Base-by-base conservation (phyloP, 2,329 filamentous ascomycete species). In the Diplodia sapinea region DNA sequence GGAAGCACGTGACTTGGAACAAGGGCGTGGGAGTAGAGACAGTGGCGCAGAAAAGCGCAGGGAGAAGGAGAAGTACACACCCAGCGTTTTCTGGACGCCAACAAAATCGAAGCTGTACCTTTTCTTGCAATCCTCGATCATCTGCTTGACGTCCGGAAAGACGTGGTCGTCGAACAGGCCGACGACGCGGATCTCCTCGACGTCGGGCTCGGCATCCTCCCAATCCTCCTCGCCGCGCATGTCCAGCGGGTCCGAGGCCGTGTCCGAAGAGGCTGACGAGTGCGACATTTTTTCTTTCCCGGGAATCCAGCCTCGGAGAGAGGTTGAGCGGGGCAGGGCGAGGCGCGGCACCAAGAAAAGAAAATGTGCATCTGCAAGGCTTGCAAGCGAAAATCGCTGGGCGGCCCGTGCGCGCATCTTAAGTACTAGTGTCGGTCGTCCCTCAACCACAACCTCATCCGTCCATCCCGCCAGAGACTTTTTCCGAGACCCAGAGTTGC, bases 181-280 rank as follows among this genome's bases (percentile, higher is more conserved):
- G 65, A 79, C 72, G 51, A 81, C 70, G 26, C 72, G 75, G 26
- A 79, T 66, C 15, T 72, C 72, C 66, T 81, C 79, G 15, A 75
- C 76, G 20, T 78, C 76, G 49, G 73, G 73, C 68, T 82, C 79
- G 15, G 78, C 74, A 71, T 83, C 81, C 70, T 82, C 79, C 81
- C 81, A 83, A 50, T 79, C 80, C 57, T 79, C 77, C 33, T 75
- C 77, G 52, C 79, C 77, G 20, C 75, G 74, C 50, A 55, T 52
- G 52, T 69, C 65, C 40, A 69, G 47, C 3, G 65, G 68, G 50
- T 68, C 68, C 11, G 55, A 55, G 20, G 15, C 49, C 5, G 63
- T 36, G 12, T 68, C 65, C 1, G 68, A 69, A 31, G 68, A 68
- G 15, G n/a, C 12, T 5, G 66, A 64, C 29, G 68, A 68, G 29